phyloP scores from a whole-genome alignment of 2,329 filamentous ascomycete genomes.

The Phaeosphaeria sp. region DNA sequence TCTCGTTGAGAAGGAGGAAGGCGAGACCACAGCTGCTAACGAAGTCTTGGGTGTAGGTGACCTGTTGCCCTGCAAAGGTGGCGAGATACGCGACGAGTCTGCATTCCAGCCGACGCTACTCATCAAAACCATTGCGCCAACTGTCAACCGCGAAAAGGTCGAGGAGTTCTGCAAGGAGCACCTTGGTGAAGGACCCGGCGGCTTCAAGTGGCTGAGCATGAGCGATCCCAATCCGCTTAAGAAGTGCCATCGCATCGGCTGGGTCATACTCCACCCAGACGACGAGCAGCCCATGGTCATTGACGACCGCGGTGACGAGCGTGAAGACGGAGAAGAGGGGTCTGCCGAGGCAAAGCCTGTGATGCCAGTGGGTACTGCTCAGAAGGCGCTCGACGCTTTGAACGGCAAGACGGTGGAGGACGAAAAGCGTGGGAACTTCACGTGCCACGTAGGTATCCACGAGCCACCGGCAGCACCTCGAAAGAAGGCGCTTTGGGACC shows the following conservation, averaged over 20 bases:
- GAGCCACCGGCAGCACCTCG: constrained; percentile 83
- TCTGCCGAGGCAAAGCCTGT: constrained; percentile 62
- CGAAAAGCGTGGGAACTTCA: constrained; percentile 91
- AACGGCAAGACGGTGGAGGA: constrained; percentile 98
- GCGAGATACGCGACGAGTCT: constrained; percentile 88
- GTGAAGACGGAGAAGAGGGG: constrained; percentile 68
- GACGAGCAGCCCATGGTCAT: constrained; percentile 67
- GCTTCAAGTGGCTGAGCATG: constrained; percentile 93
- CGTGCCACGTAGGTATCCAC: constrained; percentile 95
- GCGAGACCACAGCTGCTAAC: constrained; percentile 87
- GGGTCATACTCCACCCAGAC: constrained; percentile 92
- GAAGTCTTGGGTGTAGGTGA: constrained; percentile 94
- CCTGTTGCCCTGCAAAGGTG: constrained; percentile 80
- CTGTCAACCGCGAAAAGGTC: constrained; percentile 90
- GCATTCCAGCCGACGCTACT: constrained; percentile 89
- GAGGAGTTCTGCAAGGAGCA: constrained; percentile 95
- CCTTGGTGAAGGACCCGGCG: constrained; percentile 86
- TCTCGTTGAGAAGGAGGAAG: constrained; percentile 91
- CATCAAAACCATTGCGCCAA: constrained; percentile 97
- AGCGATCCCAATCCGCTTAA: constrained; percentile 97
- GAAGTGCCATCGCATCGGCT: constrained; percentile 95
- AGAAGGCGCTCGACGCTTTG: constrained; percentile 90
- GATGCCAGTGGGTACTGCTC: constrained; percentile 64
- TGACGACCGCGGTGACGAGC: constrained; percentile 74
- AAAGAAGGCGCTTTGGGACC: constrained; percentile 96